Base-by-base conservation (phyloP, 768 basidiomycete species). In the Strobilomyces echinocephalus region DNA sequence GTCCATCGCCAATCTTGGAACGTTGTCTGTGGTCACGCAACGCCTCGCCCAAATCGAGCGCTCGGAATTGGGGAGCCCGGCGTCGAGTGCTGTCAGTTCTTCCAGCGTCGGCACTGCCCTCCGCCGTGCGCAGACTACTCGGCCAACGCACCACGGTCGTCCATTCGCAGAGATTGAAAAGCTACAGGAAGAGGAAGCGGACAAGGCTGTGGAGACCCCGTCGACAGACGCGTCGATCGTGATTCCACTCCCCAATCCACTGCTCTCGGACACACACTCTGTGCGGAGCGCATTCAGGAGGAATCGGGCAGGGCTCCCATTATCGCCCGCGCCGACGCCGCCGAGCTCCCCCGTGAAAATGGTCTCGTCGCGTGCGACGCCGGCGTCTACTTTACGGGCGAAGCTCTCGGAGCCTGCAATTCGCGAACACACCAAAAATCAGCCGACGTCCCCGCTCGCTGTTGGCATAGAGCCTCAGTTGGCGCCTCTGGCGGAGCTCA, bases 21-120 rank as follows among this genome's bases (percentile, higher is more conserved):
- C 76, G 50, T 67, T 80, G 36, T 87, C 84, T 8, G 78, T 87
- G 21, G 87, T 88, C 43, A 80, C 78, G 54, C 79, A 83, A 57
- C 81, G 86, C 34, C 74, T 86, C 14, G 81, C 82, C 10, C 78
- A 86, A 59, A 79, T 87, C 11, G 77, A 84, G 60, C 57, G 64
- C 26, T 63, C 59, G 0, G 61, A 58, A 39, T 54, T 61, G 11
- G 30, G 47, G 28, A 55, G 64, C 49, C 59, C 65, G 21, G 28
- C 57, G 26, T 36, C 52, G 54, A 66, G 63, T 28, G 41, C 51
- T 1, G 15, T 61, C 53, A 55, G 63, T 21, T 62, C 63, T 9
- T 65, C 56, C 6, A 66, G 64, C 39, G 54, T 55, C 1, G 49
- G 65, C 31, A 55, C 66, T 11, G 56, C 70, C 46, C 53, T 66